These are phyloP conservation scores for Salvia sclarea DNA, from an alignment of 305 asterid species.

Conservation along the genomic window DNA sequence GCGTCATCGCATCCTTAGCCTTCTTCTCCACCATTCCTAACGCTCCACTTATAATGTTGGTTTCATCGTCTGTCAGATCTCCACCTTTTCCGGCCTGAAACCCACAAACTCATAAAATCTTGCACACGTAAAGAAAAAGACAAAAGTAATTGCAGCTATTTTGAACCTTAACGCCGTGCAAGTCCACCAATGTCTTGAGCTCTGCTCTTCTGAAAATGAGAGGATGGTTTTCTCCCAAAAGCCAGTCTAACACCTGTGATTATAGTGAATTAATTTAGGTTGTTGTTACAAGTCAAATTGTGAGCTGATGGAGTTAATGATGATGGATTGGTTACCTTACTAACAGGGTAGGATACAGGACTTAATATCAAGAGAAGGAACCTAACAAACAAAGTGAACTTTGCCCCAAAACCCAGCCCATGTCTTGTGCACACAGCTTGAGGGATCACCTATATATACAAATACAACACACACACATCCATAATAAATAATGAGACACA, in stretches of 20 bases:
- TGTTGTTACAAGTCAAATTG: neutral
- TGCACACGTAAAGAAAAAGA: too few species aligned
- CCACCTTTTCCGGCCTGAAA: slow-evolving; percentile 46
- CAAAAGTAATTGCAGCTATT: too few species aligned
- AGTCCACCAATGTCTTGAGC: slow-evolving; percentile 43
- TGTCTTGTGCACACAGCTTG: slow-evolving; percentile 45
- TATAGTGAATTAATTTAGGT: neutral
- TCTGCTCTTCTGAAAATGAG: slow-evolving; percentile 41
- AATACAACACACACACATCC: too few species aligned
- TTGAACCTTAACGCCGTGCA: slow-evolving; percentile 40
- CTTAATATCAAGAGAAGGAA: slow-evolving; percentile 31
- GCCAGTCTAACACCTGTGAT: slow-evolving; percentile 39
- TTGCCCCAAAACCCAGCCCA: slow-evolving; percentile 42
- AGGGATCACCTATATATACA: slow-evolving; percentile 38
- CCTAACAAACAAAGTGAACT: slow-evolving; percentile 35
- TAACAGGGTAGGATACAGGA: slow-evolving; percentile 38
- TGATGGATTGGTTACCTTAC: slow-evolving; percentile 35
- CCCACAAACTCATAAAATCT: neutral
- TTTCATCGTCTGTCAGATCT: slow-evolving; percentile 39
- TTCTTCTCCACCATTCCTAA: slow-evolving; percentile 37
- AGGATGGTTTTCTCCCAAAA: slow-evolving; percentile 41
- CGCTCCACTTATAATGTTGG: slow-evolving; percentile 43
- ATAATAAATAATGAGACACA: neutral
- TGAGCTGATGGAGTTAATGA: neutral
- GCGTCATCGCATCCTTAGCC: slow-evolving; percentile 45